These are phyloP conservation scores for Chrysanthemum lavandulifolium DNA, from an alignment of 129 eudicot species.

Conservation along the genomic window DNA sequence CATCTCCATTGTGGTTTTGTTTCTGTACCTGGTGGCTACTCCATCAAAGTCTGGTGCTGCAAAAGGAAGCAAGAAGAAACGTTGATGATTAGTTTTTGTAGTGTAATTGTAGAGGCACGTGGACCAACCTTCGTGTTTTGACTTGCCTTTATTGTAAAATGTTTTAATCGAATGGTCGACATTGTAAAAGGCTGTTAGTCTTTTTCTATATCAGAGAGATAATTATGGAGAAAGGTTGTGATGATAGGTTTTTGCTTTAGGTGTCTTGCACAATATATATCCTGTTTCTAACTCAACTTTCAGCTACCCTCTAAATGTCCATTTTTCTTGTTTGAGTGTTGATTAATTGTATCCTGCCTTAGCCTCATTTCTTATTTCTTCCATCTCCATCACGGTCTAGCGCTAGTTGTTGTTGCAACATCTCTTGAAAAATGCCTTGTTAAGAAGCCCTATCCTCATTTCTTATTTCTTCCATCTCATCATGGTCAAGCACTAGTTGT, in stretches of 20 bases:
- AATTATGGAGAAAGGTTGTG: not conserved
- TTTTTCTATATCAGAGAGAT: not conserved
- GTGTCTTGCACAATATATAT: too few species aligned
- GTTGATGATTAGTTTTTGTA: not conserved
- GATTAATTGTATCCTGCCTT: too few species aligned
- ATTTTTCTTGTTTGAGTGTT: too few species aligned
- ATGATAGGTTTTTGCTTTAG: not conserved
- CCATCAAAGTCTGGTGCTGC: constrained; percentile 40
- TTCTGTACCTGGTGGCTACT: constrained; percentile 33
- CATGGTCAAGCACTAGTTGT: too few species aligned
- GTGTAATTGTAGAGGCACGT: not conserved
- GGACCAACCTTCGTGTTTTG: not conserved
- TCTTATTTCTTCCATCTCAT: too few species aligned
- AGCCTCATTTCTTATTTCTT: too few species aligned
- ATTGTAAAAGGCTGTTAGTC: constrained; percentile 13
- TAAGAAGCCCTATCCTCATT: too few species aligned
- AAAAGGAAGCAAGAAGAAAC: constrained; percentile 50
- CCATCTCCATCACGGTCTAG: too few species aligned
- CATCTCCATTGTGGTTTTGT: constrained; percentile 37
- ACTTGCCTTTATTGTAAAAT: constrained; percentile 1
- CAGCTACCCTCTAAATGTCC: too few species aligned
- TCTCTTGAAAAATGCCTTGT: too few species aligned
- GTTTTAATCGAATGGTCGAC: constrained; percentile 22
- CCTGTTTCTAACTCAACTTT: too few species aligned
- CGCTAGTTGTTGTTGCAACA: too few species aligned